Conservation (phyloP, 1,139 yeast species). For the Yamadazyma siamensis region DNA sequence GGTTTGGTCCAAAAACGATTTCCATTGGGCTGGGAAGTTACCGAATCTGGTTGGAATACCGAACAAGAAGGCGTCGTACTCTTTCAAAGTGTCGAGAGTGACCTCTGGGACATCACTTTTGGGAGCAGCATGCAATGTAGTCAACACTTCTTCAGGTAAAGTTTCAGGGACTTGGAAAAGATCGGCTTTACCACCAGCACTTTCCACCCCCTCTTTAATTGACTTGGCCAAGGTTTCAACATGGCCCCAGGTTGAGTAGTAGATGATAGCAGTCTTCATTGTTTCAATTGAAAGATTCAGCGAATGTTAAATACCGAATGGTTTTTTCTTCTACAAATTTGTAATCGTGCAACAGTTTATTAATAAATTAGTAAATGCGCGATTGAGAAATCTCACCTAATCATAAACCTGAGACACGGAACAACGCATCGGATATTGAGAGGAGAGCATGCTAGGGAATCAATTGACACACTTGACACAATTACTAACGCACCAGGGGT, state of each 20-base stretch:
- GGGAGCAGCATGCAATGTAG: slow-evolving; percentile 42
- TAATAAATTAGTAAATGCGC: not conserved
- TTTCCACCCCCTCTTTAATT: slow-evolving; percentile 32
- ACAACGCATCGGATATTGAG: not conserved
- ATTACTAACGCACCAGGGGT: no score
- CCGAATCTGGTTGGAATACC: slow-evolving; percentile 56
- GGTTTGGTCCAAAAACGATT: slow-evolving; percentile 41
- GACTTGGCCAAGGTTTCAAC: slow-evolving; percentile 21
- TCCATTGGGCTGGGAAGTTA: slow-evolving; percentile 43
- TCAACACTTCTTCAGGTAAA: slow-evolving; percentile 38
- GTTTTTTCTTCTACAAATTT: not conserved
- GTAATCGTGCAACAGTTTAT: not conserved
- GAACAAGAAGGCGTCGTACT: slow-evolving; percentile 47
- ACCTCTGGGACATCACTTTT: slow-evolving; percentile 42
- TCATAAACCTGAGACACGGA: not conserved
- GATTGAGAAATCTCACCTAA: not conserved
- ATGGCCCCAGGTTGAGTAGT: slow-evolving; percentile 84
- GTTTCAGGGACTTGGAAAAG: slow-evolving; percentile 46
- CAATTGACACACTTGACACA: no score
- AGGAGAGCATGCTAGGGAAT: no score
- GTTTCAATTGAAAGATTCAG: not conserved
- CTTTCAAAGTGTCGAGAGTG: slow-evolving; percentile 30
- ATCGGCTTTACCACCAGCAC: slow-evolving; percentile 37
- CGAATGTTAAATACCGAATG: not conserved
- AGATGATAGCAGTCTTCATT: slow-evolving; percentile 48